Conservation (phyloP, 768 basidiomycete species). For the Phylloporus sp. region DNA sequence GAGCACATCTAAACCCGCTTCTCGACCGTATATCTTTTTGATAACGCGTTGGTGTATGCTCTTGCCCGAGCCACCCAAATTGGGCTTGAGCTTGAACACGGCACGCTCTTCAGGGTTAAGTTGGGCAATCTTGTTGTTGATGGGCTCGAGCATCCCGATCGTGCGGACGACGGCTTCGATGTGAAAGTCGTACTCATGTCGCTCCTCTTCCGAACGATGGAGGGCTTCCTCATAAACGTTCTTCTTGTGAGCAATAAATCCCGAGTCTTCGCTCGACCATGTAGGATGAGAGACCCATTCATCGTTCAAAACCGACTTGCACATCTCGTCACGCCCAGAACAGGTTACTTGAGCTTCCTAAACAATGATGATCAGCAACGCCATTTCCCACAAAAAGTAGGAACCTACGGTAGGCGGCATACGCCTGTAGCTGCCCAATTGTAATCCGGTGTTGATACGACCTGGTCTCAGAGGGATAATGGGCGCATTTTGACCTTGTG, state of each 20-base stretch:
- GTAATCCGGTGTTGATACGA: constrained; percentile 63
- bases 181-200: constrained; percentile 98
- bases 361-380: constrained; percentile 1
- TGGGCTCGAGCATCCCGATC: constrained; percentile 86
- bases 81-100: constrained; percentile 83
- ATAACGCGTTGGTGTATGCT: constrained; percentile 89
- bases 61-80: constrained; percentile 78
- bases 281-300: constrained; percentile 98
- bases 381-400: neutral
- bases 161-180: constrained; percentile 93
- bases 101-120: constrained; percentile 76
- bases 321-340: constrained; percentile 96
- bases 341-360: constrained; percentile 88
- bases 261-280: constrained; percentile 91
- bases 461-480: constrained; percentile 43
- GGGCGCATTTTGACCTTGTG: constrained; percentile 38
- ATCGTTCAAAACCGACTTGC: constrained; percentile 92
- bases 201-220: constrained; percentile 94
- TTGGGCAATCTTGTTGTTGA: constrained; percentile 80
- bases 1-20: constrained; percentile 76
- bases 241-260: constrained; percentile 87
- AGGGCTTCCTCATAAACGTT: constrained; percentile 96
- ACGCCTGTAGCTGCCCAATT: constrained; percentile 86
- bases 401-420: constrained; percentile 73
- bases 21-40: constrained; percentile 95